Conservation (phyloP, 2,329 filamentous ascomycete species). For the Epichloe amarillans region DNA sequence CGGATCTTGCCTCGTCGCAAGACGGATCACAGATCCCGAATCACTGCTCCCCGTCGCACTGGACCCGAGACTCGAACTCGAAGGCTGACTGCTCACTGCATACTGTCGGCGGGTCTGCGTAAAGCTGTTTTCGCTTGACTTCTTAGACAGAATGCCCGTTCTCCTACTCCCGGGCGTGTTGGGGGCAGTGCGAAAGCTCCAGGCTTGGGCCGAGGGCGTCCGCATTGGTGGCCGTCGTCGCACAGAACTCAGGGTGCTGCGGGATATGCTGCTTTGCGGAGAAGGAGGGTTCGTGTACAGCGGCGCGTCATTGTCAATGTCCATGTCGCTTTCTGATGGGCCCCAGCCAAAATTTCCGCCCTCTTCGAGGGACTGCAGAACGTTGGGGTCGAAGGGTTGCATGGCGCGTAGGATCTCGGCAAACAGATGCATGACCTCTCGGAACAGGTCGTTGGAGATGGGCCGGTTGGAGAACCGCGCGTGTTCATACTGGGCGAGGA, state of each 20-base stretch:
- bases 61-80: slow-evolving; percentile 27
- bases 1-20: slow-evolving; percentile 25
- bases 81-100: slow-evolving; percentile 22
- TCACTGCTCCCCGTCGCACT: slow-evolving; percentile 20
- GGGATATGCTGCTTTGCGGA: slow-evolving; percentile 18
- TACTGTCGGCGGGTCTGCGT: slow-evolving; percentile 30
- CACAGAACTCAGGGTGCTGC: slow-evolving; percentile 20
- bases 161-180: slow-evolving; percentile 36
- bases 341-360: slow-evolving; percentile 10
- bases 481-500: slow-evolving; percentile 66
- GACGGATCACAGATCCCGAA: slow-evolving; percentile 33
- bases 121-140: slow-evolving; percentile 26
- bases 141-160: slow-evolving; percentile 23
- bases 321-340: slow-evolving; percentile 23
- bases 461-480: slow-evolving; percentile 67
- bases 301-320: slow-evolving; percentile 32
- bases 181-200: slow-evolving; percentile 38
- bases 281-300: slow-evolving; percentile 28
- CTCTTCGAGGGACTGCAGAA: slow-evolving; percentile 27
- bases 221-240: slow-evolving; percentile 17
- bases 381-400: slow-evolving; percentile 43
- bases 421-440: slow-evolving; percentile 71
- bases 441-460: slow-evolving; percentile 58
- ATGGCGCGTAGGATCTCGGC: slow-evolving; percentile 68
- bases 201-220: slow-evolving; percentile 29